These are phyloP conservation scores for Termitomyces titanicus DNA, from an alignment of 768 basidiomycete species.

Conservation along the genomic window DNA sequence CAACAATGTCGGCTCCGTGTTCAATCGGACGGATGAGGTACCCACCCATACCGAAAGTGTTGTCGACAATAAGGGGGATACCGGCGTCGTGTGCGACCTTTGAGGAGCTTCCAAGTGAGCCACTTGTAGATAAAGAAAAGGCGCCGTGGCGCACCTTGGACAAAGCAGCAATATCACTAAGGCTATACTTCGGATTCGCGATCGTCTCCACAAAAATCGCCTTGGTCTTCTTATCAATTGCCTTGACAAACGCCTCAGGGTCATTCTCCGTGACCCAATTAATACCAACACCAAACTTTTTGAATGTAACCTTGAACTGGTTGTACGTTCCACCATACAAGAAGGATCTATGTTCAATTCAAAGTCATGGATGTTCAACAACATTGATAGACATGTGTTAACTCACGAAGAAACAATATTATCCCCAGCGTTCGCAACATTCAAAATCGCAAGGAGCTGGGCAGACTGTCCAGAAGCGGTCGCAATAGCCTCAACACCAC, in stretches of 20 bases:
- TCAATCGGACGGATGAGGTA: conserved; percentile 69
- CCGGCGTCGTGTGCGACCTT: conserved; percentile 63
- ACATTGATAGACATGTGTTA: no score
- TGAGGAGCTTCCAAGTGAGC: not conserved
- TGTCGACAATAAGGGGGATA: conserved; percentile 78
- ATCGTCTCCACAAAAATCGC: conserved; percentile 75
- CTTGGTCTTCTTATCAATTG: conserved; percentile 77
- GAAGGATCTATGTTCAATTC: conserved; percentile 30
- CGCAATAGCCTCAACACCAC: conserved; percentile 71
- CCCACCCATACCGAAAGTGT: conserved; percentile 72
- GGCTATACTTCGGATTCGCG: conserved; percentile 70
- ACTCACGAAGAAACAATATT: conserved; percentile 74
- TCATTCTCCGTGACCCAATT: conserved; percentile 59
- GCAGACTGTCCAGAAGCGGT: conserved; percentile 73
- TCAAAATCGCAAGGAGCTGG: conserved; percentile 17
- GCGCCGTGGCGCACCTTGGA: conserved; percentile 46
- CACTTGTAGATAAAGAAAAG: not conserved
- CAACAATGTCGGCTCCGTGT: conserved; percentile 74
- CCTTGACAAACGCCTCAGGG: conserved; percentile 56
- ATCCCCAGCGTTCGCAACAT: conserved; percentile 61
- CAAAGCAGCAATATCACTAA: conserved; percentile 61
- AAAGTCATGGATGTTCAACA: no score
- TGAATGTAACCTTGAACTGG: conserved; percentile 50
- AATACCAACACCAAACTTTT: conserved; percentile 60
- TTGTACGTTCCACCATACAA: no score